Evolutionary conservation across 2,329 filamentous ascomycete species (phyloP).

Genomic region (Sordariomycetes sp.): DNA sequence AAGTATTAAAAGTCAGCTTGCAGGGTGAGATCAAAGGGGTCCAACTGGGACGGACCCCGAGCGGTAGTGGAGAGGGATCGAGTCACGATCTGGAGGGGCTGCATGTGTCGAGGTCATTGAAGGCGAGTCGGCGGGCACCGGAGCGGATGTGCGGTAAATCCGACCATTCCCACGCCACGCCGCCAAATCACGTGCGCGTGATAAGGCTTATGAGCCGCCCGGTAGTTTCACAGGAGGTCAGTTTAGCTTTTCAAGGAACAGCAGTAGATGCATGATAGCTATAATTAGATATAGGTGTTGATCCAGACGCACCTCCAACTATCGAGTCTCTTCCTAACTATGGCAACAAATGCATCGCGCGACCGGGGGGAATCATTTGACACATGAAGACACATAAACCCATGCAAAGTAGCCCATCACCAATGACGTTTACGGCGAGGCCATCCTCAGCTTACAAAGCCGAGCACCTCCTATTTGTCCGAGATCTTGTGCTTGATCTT

Average conservation of each 20-base stretch:
- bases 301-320: constrained; percentile 3
- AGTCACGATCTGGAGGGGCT: constrained; percentile 5
- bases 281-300: constrained; percentile 6
- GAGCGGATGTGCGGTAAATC: constrained; percentile 1
- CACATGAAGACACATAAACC: constrained; percentile 5
- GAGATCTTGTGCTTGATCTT: constrained; percentile 42
- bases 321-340: neutral
- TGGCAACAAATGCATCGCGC: neutral
- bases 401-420: constrained; percentile 9
- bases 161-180: too few relatives aligned
- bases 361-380: constrained; percentile 14
- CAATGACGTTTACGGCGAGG: constrained; percentile 3
- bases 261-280: too few relatives aligned
- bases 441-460: neutral
- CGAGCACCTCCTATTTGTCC: constrained; percentile 12
- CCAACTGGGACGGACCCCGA: constrained; percentile 18
- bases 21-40: constrained; percentile 16
- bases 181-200: too few relatives aligned
- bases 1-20: too few relatives aligned
- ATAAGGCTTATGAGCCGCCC: too few relatives aligned
- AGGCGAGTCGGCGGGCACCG: neutral
- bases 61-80: constrained; percentile 10
- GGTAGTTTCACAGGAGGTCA: too few relatives aligned
- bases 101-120: constrained; percentile 2
- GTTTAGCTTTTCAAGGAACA: too few relatives aligned